phyloP scores from a whole-genome alignment of 2,329 filamentous ascomycete species.

The Microcera coccophila region DNA sequence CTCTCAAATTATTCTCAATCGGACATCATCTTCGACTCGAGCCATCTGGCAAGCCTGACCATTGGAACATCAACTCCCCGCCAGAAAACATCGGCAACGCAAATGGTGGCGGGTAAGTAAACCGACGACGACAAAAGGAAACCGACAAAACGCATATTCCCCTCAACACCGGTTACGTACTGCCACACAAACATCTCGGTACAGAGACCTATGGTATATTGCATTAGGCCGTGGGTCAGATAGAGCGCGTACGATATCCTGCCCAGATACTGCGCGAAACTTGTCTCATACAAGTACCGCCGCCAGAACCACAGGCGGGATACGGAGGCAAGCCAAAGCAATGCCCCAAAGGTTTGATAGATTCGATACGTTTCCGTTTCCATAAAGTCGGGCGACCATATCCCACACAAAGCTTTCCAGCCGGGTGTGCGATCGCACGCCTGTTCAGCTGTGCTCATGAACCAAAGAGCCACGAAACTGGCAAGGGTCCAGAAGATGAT shows the following conservation, averaged over 20 bases:
- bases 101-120: conserved; percentile 47
- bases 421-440: conserved; percentile 45
- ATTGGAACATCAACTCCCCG: conserved; percentile 49
- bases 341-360: background rate
- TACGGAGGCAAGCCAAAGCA: background rate
- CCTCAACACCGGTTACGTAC: conserved; percentile 40
- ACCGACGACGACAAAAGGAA: conserved; percentile 42
- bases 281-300: conserved; percentile 42
- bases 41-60: conserved; percentile 51
- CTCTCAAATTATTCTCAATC: no score
- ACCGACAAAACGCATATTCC: conserved; percentile 39
- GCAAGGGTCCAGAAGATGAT: conserved; percentile 37
- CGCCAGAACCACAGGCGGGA: conserved; percentile 50
- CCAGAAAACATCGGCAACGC: conserved; percentile 51
- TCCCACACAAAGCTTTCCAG: conserved; percentile 30
- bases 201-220: conserved; percentile 48
- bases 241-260: conserved; percentile 56
- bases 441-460: conserved; percentile 35
- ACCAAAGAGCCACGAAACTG: conserved; percentile 39
- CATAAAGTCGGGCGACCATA: conserved; percentile 35
- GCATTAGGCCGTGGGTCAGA: conserved; percentile 53
- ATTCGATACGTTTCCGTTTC: conserved; percentile 21
- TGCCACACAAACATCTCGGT: conserved; percentile 44
- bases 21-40: conserved; percentile 37
- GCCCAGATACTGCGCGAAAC: conserved; percentile 51